Evolutionary conservation across 306 rosid species (phyloP).

Genomic region (Coriaria nepalensis): DNA sequence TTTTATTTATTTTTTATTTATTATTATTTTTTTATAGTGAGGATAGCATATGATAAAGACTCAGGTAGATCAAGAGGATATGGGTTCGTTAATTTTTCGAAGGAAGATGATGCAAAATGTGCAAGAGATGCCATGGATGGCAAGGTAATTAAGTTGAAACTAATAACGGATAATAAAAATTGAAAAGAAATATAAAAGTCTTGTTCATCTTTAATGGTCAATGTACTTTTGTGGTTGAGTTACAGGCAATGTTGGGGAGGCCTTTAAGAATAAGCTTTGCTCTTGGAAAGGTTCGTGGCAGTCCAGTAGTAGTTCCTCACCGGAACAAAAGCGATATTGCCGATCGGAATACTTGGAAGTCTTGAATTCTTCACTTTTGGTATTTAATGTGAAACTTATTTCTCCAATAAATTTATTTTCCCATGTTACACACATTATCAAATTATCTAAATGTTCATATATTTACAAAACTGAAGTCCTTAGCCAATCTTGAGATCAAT

Average conservation of each 20-base stretch:
- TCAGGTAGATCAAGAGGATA: conserved; percentile 84
- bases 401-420: too few species aligned
- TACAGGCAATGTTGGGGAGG: conserved; percentile 73
- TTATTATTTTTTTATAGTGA: conserved; percentile 27
- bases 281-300: conserved; percentile 66
- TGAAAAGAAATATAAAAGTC: too few species aligned
- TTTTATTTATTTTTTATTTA: neutral
- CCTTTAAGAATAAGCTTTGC: conserved; percentile 72
- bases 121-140: conserved; percentile 96
- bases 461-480: too few species aligned
- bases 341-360: conserved; percentile 7
- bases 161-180: neutral
- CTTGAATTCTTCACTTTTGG: conserved; percentile 6
- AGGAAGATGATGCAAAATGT: conserved; percentile 46
- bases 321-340: conserved; percentile 19
- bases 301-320: conserved; percentile 62
- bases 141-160: conserved; percentile 30
- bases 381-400: too few species aligned
- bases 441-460: too few species aligned
- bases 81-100: conserved; percentile 65
- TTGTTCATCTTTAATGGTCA: too few species aligned
- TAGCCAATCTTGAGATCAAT: too few species aligned
- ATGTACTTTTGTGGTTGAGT: conserved; percentile 11
- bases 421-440: too few species aligned
- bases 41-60: conserved; percentile 66